A percentile compares a stretch with the other conserved stretches of the same genome.
phyloP scores from a whole-genome alignment of 331 rosid species.

The Acacia pycnantha region DNA sequence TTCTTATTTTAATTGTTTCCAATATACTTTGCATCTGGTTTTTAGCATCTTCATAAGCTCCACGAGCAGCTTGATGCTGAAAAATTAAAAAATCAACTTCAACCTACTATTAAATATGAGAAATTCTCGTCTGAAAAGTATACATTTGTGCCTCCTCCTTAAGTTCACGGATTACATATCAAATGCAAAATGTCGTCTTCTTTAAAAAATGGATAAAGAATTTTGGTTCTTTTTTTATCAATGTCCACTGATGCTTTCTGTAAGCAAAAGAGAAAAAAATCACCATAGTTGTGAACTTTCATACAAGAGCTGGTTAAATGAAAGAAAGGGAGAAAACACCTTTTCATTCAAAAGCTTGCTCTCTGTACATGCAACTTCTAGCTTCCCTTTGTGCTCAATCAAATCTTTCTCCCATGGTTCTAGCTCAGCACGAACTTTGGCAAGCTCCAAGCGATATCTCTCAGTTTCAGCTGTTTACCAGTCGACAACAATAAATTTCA shows the following conservation, averaged over 20 bases:
- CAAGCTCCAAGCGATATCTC: conserved; percentile 69
- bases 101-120: conserved; percentile 4
- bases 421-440: conserved; percentile 81
- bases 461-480: conserved; percentile 81
- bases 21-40: conserved; percentile 62
- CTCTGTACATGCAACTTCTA: conserved; percentile 78
- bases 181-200: not conserved
- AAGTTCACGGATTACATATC: not conserved
- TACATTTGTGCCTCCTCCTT: not conserved
- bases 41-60: conserved; percentile 72
- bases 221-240: not conserved
- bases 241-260: conserved; percentile 1
- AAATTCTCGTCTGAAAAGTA: not conserved
- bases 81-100: conserved; percentile 27
- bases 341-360: conserved; percentile 74
- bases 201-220: not conserved
- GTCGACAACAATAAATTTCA: conserved; percentile 24
- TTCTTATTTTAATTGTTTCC: conserved; percentile 58
- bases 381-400: conserved; percentile 90
- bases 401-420: conserved; percentile 96
- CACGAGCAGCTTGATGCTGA: conserved; percentile 83
- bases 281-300: not conserved
- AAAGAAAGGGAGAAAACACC: conserved; percentile 42
- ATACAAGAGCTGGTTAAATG: not conserved
- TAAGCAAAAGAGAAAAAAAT: conserved; percentile 18